Percentiles rank a stretch among this genome's conserved stretches.
Evolutionary conservation across 2,329 filamentous ascomycete genomes (phyloP).

Genomic region (Clarireedia paspali): DNA sequence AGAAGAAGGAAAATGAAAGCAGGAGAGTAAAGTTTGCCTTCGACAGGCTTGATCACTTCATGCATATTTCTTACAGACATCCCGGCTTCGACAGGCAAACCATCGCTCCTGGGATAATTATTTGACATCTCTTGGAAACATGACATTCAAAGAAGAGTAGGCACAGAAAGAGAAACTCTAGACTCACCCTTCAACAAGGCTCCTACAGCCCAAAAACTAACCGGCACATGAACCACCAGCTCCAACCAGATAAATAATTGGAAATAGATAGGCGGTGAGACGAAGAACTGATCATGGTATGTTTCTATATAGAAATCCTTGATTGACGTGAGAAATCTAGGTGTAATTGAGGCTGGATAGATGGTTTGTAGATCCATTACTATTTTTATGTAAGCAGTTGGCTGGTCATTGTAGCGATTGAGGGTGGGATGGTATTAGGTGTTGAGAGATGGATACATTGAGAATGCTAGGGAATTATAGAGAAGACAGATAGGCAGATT

Average conservation of each 20-base stretch:
- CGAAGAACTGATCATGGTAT: constrained; percentile 58
- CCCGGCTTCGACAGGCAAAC: too few relatives aligned
- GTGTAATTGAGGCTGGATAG: constrained; percentile 45
- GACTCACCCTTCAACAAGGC: constrained; percentile 42
- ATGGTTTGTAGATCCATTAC: constrained; percentile 54
- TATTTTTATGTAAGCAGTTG: constrained; percentile 25
- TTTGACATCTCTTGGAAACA: neutral
- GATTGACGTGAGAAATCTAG: constrained; percentile 40
- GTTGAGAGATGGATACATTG: neutral
- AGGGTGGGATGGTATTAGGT: neutral
- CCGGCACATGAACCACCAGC: constrained; percentile 50
- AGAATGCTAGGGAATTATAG: neutral
- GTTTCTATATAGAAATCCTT: constrained; percentile 51
- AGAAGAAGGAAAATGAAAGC: too few relatives aligned
- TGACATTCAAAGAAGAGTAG: neutral
- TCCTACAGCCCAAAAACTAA: constrained; percentile 52
- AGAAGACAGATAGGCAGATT: neutral
- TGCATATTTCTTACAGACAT: too few relatives aligned
- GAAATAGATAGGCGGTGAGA: constrained; percentile 52
- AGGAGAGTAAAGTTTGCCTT: too few relatives aligned
- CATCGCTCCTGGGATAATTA: too few relatives aligned
- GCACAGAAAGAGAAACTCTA: neutral
- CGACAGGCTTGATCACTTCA: too few relatives aligned
- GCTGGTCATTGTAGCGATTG: neutral
- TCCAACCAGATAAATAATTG: constrained; percentile 49